Evolutionary conservation across 176 grass and related monocot genomes (phyloP).

Genomic region (Stipa capillata): DNA sequence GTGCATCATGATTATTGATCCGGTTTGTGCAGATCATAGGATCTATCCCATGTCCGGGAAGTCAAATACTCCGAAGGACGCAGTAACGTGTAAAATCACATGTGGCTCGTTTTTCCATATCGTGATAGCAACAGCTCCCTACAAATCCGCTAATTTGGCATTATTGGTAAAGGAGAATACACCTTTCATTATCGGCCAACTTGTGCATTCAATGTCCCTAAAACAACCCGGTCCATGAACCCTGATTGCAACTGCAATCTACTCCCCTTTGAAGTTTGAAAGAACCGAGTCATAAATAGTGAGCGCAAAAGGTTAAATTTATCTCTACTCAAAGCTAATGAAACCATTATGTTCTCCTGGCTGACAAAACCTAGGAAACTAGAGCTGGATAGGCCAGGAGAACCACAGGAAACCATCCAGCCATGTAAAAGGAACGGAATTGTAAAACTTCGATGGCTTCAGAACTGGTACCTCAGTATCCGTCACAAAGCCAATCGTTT

Average conservation of each 20-base stretch:
- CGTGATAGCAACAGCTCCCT: slow-evolving; percentile 8
- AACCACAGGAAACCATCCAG: neutral
- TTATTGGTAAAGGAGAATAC: slow-evolving; percentile 14
- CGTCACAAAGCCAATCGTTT: neutral
- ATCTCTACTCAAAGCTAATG: slow-evolving; percentile 3
- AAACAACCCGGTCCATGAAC: neutral
- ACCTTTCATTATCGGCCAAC: slow-evolving; percentile 8
- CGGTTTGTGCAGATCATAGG: neutral
- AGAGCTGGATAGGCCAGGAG: neutral
- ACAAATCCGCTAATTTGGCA: slow-evolving; percentile 3
- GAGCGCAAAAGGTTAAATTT: neutral
- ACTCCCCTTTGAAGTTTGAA: neutral
- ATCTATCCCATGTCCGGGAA: slow-evolving; percentile 9
- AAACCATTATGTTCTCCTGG: slow-evolving; percentile 13
- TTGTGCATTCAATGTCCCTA: slow-evolving; percentile 9
- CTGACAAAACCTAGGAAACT: slow-evolving; percentile 27
- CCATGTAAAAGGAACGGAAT: neutral
- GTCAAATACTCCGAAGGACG: slow-evolving; percentile 3
- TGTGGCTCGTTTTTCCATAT: slow-evolving; percentile 5
- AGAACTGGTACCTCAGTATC: neutral
- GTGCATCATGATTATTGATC: neutral
- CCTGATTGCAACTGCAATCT: slow-evolving; percentile 9
- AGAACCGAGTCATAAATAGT: neutral
- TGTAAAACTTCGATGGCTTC: neutral
- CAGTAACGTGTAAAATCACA: slow-evolving; percentile 7